Conservation (phyloP, 2,329 filamentous ascomycete species). For the Mycogone perniciosa region DNA sequence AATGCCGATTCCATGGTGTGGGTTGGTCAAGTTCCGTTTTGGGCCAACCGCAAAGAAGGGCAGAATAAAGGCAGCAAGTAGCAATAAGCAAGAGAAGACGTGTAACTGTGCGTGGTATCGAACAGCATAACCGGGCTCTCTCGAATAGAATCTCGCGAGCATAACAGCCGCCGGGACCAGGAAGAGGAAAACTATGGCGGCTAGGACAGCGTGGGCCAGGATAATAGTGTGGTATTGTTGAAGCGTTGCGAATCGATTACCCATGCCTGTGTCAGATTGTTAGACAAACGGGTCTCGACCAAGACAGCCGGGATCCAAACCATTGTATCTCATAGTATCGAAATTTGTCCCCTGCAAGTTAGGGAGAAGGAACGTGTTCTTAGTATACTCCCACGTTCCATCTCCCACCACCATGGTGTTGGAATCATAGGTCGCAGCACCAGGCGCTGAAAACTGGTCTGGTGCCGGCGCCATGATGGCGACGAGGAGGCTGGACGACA, state of each 20-base stretch:
- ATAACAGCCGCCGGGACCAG: constrained; percentile 70
- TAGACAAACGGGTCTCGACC: constrained; percentile 4
- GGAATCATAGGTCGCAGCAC: constrained; percentile 66
- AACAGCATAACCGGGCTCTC: constrained; percentile 54
- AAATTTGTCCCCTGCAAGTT: constrained; percentile 72
- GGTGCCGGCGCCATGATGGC: constrained; percentile 55
- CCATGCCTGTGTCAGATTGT: constrained; percentile 58
- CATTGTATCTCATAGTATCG: constrained; percentile 79
- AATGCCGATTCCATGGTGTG: constrained; percentile 77
- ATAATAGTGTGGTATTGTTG: constrained; percentile 66
- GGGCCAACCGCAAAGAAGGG: constrained; percentile 76
- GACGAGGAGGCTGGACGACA: constrained; percentile 23
- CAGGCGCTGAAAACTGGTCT: constrained; percentile 59
- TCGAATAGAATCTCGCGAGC: constrained; percentile 63
- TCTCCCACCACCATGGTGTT: constrained; percentile 72
- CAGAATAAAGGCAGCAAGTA: constrained; percentile 65
- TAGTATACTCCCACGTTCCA: constrained; percentile 74
- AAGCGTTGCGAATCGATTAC: constrained; percentile 66
- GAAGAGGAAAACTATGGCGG: constrained; percentile 65
- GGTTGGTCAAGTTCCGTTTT: constrained; percentile 65
- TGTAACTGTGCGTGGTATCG: constrained; percentile 70
- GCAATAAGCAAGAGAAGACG: constrained; percentile 59
- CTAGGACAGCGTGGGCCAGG: constrained; percentile 64
- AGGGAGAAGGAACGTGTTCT: constrained; percentile 71
- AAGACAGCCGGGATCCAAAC: constrained; percentile 33